phyloP scores from a whole-genome alignment of 495 filamentous ascomycete genomes.

The Penicillium odoratum region DNA sequence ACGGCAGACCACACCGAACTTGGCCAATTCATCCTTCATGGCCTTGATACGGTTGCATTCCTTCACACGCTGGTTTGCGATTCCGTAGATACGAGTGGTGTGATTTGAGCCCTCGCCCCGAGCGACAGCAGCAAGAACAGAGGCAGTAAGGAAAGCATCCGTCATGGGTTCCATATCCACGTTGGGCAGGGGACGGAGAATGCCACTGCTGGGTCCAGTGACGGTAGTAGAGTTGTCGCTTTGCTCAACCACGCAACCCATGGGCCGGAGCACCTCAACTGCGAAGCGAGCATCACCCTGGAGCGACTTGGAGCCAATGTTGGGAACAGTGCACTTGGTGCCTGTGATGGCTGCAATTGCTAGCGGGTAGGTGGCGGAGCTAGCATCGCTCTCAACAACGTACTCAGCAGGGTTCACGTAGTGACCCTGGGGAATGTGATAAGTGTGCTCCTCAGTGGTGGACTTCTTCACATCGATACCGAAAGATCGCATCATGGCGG shows the following conservation, averaged over 20 bases:
- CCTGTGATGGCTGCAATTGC: conserved; percentile 94
- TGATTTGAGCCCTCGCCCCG: conserved; percentile 52
- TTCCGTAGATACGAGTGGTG: conserved; percentile 85
- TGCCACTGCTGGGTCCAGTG: conserved; percentile 74
- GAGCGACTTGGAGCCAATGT: conserved; percentile 87
- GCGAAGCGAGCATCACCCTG: conserved; percentile 97
- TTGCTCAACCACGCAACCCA: conserved; percentile 92
- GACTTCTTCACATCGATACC: conserved; percentile 78
- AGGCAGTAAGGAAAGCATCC: conserved; percentile 94
- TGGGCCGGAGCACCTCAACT: conserved; percentile 82
- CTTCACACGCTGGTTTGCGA: conserved; percentile 98
- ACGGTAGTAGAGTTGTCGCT: conserved; percentile 87
- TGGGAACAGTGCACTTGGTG: conserved; percentile 91
- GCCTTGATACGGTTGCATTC: conserved; percentile 96
- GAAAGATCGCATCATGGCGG: conserved; percentile 94
- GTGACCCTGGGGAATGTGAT: conserved; percentile 83
- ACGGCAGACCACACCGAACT: conserved; percentile 85
- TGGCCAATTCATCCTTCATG: conserved; percentile 95
- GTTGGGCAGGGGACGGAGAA: conserved; percentile 67
- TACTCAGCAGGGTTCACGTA: conserved; percentile 89
- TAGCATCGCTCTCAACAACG: conserved; percentile 93
- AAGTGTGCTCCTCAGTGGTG: conserved; percentile 77
- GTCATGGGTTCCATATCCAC: conserved; percentile 99
- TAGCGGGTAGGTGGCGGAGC: conserved; percentile 94
- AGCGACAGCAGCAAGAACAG: conserved; percentile 90